These are phyloP conservation scores for Lathyrus oleraceus DNA, from an alignment of 306 rosid genomes.

Conservation along the genomic window DNA sequence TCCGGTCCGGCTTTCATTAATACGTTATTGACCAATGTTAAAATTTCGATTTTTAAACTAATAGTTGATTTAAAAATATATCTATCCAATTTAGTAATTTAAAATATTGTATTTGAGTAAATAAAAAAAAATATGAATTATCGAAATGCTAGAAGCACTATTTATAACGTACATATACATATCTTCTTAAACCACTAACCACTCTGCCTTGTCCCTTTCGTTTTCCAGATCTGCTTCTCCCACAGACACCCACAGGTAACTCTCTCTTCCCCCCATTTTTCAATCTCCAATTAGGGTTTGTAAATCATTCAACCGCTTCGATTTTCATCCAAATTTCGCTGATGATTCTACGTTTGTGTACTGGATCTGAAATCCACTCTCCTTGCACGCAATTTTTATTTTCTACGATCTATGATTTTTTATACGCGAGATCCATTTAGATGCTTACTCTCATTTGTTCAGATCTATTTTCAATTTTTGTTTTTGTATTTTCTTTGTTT, in stretches of 20 bases:
- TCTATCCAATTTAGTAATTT: too few relatives aligned
- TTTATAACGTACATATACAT: slow-evolving; percentile 31
- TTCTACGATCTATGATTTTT: slow-evolving; percentile 16
- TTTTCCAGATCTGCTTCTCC: slow-evolving; percentile 45
- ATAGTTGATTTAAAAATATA: too few relatives aligned
- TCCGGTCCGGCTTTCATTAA: too few relatives aligned
- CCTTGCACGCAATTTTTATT: slow-evolving; percentile 4
- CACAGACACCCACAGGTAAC: slow-evolving; percentile 37
- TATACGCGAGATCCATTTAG: background rate
- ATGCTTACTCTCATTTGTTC: background rate
- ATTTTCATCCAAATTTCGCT: background rate
- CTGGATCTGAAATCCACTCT: slow-evolving; percentile 3
- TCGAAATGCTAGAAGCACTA: background rate
- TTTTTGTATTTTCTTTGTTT: background rate
- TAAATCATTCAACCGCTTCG: background rate
- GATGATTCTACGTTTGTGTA: background rate
- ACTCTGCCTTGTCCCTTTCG: slow-evolving; percentile 2
- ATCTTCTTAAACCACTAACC: background rate
- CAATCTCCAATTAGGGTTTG: slow-evolving; percentile 25
- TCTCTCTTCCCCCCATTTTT: background rate
- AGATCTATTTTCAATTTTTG: slow-evolving; percentile 21
- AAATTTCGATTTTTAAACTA: too few relatives aligned
- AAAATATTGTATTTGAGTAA: too few relatives aligned
- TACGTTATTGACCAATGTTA: too few relatives aligned
- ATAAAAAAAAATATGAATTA: background rate